Conservation (phyloP, 805 yeast genomes). For the Hanseniaspora meyeri region DNA sequence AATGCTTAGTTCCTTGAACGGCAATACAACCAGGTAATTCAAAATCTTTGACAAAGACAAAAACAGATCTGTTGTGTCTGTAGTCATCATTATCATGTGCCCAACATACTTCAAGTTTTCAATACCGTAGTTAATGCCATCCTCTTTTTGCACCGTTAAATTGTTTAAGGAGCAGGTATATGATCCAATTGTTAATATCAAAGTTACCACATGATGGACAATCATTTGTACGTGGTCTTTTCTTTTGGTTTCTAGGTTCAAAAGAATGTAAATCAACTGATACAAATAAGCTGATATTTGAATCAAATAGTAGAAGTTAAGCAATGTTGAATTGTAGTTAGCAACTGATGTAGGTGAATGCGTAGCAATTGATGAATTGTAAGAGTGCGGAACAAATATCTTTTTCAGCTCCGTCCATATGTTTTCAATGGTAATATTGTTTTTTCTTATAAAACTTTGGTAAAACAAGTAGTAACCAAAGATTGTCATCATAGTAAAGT, state of each 20-base stretch:
- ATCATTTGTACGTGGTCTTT: constrained; percentile 83
- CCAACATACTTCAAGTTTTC: constrained; percentile 25
- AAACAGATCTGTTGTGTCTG: constrained; percentile 74
- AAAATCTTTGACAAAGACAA: constrained; percentile 64
- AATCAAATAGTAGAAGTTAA: constrained; percentile 60
- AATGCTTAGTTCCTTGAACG: not conserved
- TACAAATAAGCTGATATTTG: constrained; percentile 72
- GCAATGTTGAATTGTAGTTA: not conserved
- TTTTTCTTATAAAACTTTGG: not conserved
- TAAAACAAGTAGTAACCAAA: constrained; percentile 10
- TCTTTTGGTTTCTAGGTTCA: constrained; percentile 65
- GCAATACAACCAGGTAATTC: constrained; percentile 48
- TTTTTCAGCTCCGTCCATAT: constrained; percentile 2
- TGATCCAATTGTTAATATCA: constrained; percentile 53
- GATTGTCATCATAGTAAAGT: not conserved
- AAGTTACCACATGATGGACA: constrained; percentile 74
- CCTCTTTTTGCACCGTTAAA: constrained; percentile 31
- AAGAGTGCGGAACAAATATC: constrained; percentile 9
- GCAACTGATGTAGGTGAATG: not conserved
- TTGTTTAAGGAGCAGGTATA: constrained; percentile 61
- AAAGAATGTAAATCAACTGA: constrained; percentile 47
- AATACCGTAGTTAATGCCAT: not conserved
- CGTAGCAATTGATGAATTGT: not conserved
- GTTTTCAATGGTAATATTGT: not conserved
- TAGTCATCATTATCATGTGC: constrained; percentile 58